Base-by-base conservation (phyloP, 208 protist species). In the Leishmania tropica region DNA sequence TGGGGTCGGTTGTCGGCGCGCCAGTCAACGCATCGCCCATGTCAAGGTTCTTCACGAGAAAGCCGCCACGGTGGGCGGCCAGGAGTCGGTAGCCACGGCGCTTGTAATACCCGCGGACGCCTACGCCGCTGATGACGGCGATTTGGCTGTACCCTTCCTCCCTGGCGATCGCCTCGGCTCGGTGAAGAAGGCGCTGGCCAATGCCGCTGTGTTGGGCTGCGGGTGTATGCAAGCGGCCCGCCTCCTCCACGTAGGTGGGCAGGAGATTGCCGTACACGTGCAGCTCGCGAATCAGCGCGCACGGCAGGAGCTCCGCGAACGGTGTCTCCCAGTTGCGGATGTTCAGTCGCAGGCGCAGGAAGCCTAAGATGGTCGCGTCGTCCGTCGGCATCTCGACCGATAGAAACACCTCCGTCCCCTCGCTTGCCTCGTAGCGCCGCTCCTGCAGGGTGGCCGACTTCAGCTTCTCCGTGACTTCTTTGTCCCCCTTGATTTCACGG, bases 41-140 rank as follows among this genome's bases (percentile, higher is more conserved):
- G 8, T 8, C 68, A 64, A 96, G 76, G 2, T 74, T 47, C 84
- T 97, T 97, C 64, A 97, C 85, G 19, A 97, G 84, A 83, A 92
- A 97, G 15, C 84, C 89, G 6, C 93, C 93, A 10, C 85, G 81
- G 37, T 90, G 81, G 0, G 88, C 72, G 1, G 76, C 81, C 40
- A 72, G n/a, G 3, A 95, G 81, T 19, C 73, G 78, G 83, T 99
- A 99, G 51, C 99, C 99, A 0, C 98, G 86, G 40, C 97, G 98
- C 68, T 90, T 87, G 88, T 99, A 99, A 90, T 99, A 99, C 67
- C 98, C 93, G 13, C 99, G 93, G 51, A 99, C 99, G 17, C 99
- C 99, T 42, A 99, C 98, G 58, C 99, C 99, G 80, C 93, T 93
- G 84, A 99, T 99, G n/a, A 99, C 99, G 31, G 98, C 98, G 15